Evolutionary conservation across 2,329 filamentous ascomycete species (phyloP).

Genomic region (Monosporascus sp.): DNA sequence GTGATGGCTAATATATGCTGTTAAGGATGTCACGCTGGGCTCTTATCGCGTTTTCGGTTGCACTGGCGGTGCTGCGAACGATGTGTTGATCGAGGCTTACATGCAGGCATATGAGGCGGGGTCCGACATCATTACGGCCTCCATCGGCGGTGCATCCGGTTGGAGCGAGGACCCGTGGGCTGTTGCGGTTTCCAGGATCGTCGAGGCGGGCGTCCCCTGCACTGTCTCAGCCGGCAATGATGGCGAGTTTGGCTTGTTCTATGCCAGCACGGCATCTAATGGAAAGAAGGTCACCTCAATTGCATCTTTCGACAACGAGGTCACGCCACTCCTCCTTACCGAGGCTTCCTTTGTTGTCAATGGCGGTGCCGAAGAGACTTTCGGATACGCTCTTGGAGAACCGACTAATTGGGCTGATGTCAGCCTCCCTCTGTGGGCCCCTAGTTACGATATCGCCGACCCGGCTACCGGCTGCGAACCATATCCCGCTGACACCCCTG

Average conservation of each 20-base stretch:
- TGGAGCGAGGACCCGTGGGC: constrained; percentile 50
- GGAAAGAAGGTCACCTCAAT: constrained; percentile 44
- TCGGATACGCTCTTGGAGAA: constrained; percentile 38
- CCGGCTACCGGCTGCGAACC: constrained; percentile 46
- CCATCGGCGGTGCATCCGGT: constrained; percentile 45
- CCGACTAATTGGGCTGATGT: constrained; percentile 40
- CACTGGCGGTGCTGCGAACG: constrained; percentile 42
- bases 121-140: constrained; percentile 51
- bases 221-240: constrained; percentile 49
- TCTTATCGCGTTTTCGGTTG: constrained; percentile 56
- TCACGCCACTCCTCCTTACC: constrained; percentile 38
- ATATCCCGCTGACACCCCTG: constrained; percentile 48
- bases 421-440: constrained; percentile 44
- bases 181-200: constrained; percentile 45
- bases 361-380: constrained; percentile 27
- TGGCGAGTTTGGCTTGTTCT: constrained; percentile 43
- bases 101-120: constrained; percentile 57
- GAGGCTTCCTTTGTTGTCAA: constrained; percentile 37
- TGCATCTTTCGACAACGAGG: constrained; percentile 44
- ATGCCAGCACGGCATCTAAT: constrained; percentile 42
- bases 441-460: constrained; percentile 43
- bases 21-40: constrained; percentile 43
- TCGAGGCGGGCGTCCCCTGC: constrained; percentile 47
- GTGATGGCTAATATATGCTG: background rate
- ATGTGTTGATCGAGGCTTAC: constrained; percentile 55